Percentiles rank a stretch among this genome's conserved stretches.
Conservation (phyloP, 2,329 filamentous ascomycete species). For the Coniochaeta hoffmannii region DNA sequence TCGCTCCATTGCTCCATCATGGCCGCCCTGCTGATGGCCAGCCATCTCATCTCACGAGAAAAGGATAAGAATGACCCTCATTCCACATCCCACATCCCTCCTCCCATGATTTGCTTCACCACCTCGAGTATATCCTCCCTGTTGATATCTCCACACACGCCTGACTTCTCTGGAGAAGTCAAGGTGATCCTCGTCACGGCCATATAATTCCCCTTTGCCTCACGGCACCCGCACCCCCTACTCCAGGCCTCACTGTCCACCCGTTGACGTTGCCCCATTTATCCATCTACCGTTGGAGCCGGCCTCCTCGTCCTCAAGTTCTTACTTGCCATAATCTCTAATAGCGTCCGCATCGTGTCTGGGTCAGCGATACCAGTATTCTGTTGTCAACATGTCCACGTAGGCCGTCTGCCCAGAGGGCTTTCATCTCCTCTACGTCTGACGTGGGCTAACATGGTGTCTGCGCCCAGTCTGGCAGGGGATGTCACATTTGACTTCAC, state of each 20-base stretch:
- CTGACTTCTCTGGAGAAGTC: conserved; percentile 18
- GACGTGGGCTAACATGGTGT: conserved; percentile 7
- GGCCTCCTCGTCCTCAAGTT: conserved; percentile 9
- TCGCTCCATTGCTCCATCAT: conserved; percentile 7
- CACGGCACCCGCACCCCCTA: conserved; percentile 7
- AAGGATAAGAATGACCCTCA: conserved; percentile 20
- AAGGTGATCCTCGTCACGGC: conserved; percentile 9
- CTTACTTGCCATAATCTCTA: conserved; percentile 4
- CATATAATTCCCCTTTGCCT: conserved; percentile 8
- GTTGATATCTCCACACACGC: conserved; percentile 4
- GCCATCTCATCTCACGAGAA: conserved; percentile 14
- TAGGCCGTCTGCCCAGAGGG: conserved; percentile 20
- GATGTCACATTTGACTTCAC: conserved; percentile 56
- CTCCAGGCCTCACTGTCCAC: conserved; percentile 8
- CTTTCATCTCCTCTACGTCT: conserved; percentile 4
- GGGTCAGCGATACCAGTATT: neutral
- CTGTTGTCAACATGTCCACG: conserved; percentile 32
- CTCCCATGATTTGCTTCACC: conserved; percentile 17
- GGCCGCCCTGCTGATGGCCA: conserved; percentile 15
- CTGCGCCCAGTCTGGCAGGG: conserved; percentile 46
- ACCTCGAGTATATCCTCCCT: conserved; percentile 16
- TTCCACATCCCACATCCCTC: conserved; percentile 11
- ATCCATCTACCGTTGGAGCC: conserved; percentile 7
- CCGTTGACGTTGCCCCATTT: conserved; percentile 19
- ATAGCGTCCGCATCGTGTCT: conserved; percentile 7